phyloP scores from a whole-genome alignment of 495 filamentous ascomycete species.

The Aspergillus kassunensis region DNA sequence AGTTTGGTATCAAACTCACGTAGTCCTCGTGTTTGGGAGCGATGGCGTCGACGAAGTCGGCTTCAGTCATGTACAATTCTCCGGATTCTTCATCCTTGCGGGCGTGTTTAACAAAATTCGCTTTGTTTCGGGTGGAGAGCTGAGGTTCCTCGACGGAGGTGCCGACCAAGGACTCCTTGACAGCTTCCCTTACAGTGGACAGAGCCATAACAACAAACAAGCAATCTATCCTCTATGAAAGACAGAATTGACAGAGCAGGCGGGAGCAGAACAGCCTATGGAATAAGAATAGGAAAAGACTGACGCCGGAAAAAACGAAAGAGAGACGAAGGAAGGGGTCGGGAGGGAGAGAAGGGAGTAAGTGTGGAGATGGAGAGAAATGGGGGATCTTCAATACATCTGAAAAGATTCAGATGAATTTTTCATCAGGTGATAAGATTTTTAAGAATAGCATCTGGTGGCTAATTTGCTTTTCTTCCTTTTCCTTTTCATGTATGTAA shows the following conservation, averaged over 20 bases:
- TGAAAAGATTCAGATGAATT: background rate
- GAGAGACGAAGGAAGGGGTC: constrained; percentile 16
- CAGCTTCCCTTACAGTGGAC: constrained; percentile 59
- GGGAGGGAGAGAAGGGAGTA: background rate
- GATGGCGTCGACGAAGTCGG: constrained; percentile 86
- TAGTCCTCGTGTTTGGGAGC: constrained; percentile 87
- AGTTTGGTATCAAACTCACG: constrained; percentile 51
- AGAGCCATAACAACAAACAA: constrained; percentile 30
- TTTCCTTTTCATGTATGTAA: constrained; percentile 1
- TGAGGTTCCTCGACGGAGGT: constrained; percentile 51
- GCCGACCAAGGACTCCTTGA: constrained; percentile 77
- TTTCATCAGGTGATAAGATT: constrained; percentile 10
- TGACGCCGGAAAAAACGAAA: constrained; percentile 7
- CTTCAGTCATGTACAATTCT: constrained; percentile 72
- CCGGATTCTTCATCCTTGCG: constrained; percentile 68
- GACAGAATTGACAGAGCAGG: background rate
- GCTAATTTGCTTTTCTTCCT: constrained; percentile 7
- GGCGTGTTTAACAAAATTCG: constrained; percentile 74
- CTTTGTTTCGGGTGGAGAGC: constrained; percentile 64
- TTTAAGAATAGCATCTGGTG: constrained; percentile 6
- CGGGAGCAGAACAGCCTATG: background rate
- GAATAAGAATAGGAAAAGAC: constrained; percentile 10
- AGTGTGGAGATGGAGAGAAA: constrained; percentile 13
- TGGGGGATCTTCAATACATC: constrained; percentile 9
- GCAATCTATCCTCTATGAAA: constrained; percentile 7